Base-by-base conservation (phyloP, 1,284 basidiomycete species). In the Irpex sp. region DNA sequence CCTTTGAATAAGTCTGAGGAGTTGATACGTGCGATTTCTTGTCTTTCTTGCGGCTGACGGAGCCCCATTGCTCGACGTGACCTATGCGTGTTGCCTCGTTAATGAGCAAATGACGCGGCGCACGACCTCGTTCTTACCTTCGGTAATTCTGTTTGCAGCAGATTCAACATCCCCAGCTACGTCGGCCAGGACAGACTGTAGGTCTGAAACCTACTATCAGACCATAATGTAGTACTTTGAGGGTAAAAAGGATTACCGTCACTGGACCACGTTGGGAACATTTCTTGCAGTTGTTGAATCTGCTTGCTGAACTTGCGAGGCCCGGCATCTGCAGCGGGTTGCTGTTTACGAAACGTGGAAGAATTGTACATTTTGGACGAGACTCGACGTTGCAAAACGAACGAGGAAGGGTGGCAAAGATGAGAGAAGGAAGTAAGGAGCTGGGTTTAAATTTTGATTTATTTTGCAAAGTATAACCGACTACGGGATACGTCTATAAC, bases 11-110 rank as follows among this genome's bases (percentile, higher is more conserved):
- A 67, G 70, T 67, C 19, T 65, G 77, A 77, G 70, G 67, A 69
- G 64, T 64, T 67, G 69, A 62, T 47, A 69, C 37, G 1, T 56
- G 38, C 15, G 75, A 51, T 70, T 91, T 92, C 82, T 93, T 94
- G 74, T 92, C 89, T 81, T 94, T 96, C 85, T 95, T 96, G 75
- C 86, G 87, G 69, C 87, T 88, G 67, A 95, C 93, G 57, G 91
- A 87, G 55, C 87, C 92, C 92, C 94, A 96, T 76, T 92, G 92
- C 74, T 89, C 85, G 54, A 84, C 90, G 68, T 83, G 83, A 71
- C 93, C 93, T 94, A 72, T 21, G 7, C 11, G 34, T 56, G 56
- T 58, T 65, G 60, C 57, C 58, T 58, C 48, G 57, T 64, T 61
- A 61, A 21, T 44, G 48, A 57, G 63, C 57, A 52, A 65, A 37